Conservation (phyloP, 768 basidiomycete species). For the Stropharia rugosoannulata region DNA sequence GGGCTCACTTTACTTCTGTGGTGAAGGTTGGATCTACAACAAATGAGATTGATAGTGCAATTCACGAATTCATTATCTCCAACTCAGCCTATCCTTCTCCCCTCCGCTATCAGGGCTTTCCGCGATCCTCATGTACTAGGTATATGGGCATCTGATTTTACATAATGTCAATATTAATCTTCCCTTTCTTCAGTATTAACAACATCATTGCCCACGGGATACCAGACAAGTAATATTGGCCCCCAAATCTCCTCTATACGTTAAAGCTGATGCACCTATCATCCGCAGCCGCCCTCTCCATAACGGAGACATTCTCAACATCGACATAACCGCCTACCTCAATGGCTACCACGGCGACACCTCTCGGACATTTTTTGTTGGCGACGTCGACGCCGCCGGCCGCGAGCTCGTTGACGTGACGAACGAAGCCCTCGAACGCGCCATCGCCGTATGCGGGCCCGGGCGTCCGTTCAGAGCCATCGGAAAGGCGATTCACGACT, state of each 20-base stretch:
- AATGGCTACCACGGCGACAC: slow-evolving; percentile 90
- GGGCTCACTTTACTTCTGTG: not conserved
- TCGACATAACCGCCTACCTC: slow-evolving; percentile 85
- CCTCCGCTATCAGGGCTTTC: slow-evolving; percentile 71
- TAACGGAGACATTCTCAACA: slow-evolving; percentile 84
- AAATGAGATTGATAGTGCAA: slow-evolving; percentile 62
- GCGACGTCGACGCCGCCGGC: slow-evolving; percentile 73
- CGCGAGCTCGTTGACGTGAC: slow-evolving; percentile 63
- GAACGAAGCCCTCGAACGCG: slow-evolving; percentile 62
- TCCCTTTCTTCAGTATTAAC: slow-evolving; percentile 69
- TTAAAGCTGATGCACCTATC: not conserved
- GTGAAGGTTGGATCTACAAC: slow-evolving; percentile 71
- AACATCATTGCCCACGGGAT: slow-evolving; percentile 89
- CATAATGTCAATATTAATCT: slow-evolving; percentile 25
- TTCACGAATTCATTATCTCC: slow-evolving; percentile 71
- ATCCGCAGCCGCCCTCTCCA: slow-evolving; percentile 67
- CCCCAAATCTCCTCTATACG: not conserved
- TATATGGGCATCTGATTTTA: slow-evolving; percentile 11
- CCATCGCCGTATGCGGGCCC: slow-evolving; percentile 75
- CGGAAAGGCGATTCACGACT: slow-evolving; percentile 63
- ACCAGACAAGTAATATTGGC: slow-evolving; percentile 71
- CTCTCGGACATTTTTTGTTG: slow-evolving; percentile 80
- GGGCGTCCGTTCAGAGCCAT: slow-evolving; percentile 68
- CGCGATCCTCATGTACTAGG: slow-evolving; percentile 78
- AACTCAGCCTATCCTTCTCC: slow-evolving; percentile 87